These are phyloP conservation scores for Oryza rufipogon DNA, from an alignment of 176 grass and related monocot species.

Conservation along the genomic window DNA sequence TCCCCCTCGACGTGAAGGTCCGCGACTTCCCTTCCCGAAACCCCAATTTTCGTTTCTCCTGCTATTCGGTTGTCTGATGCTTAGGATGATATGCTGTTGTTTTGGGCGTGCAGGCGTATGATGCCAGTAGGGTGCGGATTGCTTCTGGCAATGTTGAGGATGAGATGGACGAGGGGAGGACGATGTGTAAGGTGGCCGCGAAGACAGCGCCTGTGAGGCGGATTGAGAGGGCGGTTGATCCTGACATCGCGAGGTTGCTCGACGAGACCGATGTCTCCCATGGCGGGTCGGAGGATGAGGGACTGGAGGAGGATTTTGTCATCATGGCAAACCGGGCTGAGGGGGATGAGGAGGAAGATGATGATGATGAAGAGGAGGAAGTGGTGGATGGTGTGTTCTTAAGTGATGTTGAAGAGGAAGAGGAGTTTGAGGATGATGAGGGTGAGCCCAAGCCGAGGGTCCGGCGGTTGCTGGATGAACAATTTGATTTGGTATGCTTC, in stretches of 20 bases:
- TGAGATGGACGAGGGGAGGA: conserved; percentile 51
- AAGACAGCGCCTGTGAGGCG: conserved; percentile 58
- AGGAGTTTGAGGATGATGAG: conserved; percentile 39
- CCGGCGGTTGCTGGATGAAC: conserved; percentile 73
- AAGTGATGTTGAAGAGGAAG: conserved; percentile 45
- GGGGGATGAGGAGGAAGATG: conserved; percentile 40
- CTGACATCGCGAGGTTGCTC: conserved; percentile 67
- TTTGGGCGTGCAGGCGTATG: conserved; percentile 68
- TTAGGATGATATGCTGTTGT: background rate
- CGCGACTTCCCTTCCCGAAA: background rate
- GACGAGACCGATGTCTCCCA: conserved; percentile 64
- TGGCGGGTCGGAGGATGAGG: conserved; percentile 73
- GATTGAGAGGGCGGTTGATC: conserved; percentile 67
- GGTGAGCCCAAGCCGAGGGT: conserved; percentile 57
- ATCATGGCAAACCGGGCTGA: conserved; percentile 76
- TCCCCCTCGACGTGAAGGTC: conserved; percentile 91
- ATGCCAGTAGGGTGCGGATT: conserved; percentile 77
- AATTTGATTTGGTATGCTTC: conserved; percentile 84
- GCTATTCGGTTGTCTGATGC: background rate
- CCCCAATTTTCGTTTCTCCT: background rate
- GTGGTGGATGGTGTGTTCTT: conserved; percentile 21
- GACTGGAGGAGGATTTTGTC: conserved; percentile 95
- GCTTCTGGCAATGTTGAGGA: conserved; percentile 43
- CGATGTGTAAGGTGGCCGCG: conserved; percentile 71
- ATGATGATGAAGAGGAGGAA: conserved; percentile 36